Conservation (phyloP, 23 red algal genomes). For the Gracilaria gracilis region DNA sequence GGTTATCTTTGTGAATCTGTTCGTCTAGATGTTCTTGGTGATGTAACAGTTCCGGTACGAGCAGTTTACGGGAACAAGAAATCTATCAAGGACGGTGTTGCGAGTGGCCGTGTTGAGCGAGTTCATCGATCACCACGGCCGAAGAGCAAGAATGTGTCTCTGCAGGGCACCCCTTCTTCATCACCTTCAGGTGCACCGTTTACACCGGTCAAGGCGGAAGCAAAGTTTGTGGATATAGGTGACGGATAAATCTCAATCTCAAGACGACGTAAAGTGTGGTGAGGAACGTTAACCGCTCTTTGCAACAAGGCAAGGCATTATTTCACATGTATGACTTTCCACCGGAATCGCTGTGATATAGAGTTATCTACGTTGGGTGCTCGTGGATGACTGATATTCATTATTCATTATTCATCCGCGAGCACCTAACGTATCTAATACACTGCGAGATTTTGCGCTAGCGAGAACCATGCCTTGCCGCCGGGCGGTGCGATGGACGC, state of each 20-base stretch:
- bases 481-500: too few species aligned
- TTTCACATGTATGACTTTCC: too few species aligned
- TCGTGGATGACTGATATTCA: too few species aligned
- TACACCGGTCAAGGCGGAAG: conserved; percentile 21
- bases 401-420: too few species aligned
- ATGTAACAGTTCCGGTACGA: conserved; percentile 43
- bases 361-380: too few species aligned
- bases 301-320: too few species aligned
- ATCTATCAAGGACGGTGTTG: background rate
- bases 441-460: conserved; percentile 38
- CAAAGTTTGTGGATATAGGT: background rate
- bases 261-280: too few species aligned
- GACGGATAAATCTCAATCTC: background rate
- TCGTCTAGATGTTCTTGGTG: conserved; percentile 58
- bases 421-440: too few species aligned
- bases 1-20: conserved; percentile 54
- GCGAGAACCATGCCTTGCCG: background rate
- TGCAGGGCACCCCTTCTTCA: background rate
- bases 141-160: background rate
- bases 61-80: conserved; percentile 18
- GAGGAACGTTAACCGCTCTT: background rate
- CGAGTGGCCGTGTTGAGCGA: background rate
- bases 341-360: too few species aligned
- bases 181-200: background rate
- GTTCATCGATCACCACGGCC: background rate